Percentiles rank a stretch among this genome's conserved stretches.
Evolutionary conservation across 768 basidiomycete genomes (phyloP).

Genomic region (Dendrothele bispora): DNA sequence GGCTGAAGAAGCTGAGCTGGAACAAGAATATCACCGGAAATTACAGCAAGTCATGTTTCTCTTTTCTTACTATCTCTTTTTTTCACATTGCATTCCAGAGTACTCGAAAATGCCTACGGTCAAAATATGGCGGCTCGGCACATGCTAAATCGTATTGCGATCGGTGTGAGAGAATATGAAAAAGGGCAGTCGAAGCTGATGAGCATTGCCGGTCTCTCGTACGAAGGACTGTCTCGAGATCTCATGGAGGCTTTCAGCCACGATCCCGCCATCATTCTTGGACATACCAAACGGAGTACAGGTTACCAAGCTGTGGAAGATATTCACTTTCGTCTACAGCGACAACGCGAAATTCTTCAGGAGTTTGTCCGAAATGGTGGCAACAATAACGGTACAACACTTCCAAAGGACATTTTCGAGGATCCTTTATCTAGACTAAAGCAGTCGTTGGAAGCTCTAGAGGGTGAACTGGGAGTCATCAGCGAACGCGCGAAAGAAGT

Average conservation of each 20-base stretch:
- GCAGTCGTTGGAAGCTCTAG: slow-evolving; percentile 49
- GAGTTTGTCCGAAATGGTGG: slow-evolving; percentile 39
- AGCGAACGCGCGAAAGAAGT: slow-evolving; percentile 48
- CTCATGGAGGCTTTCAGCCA: slow-evolving; percentile 74
- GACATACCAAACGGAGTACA: slow-evolving; percentile 55
- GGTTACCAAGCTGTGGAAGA: slow-evolving; percentile 80
- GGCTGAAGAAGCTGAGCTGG: slow-evolving; percentile 47
- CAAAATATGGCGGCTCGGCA: slow-evolving; percentile 72
- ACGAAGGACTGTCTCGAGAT: slow-evolving; percentile 57
- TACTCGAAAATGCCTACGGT: slow-evolving; percentile 55
- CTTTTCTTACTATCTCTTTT: slow-evolving; percentile 5
- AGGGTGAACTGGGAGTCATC: slow-evolving; percentile 45
- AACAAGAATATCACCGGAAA: slow-evolving; percentile 60
- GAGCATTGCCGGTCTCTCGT: slow-evolving; percentile 41
- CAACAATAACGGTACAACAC: neutral
- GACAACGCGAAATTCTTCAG: slow-evolving; percentile 56
- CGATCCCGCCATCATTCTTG: slow-evolving; percentile 76
- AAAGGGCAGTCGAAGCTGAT: slow-evolving; percentile 50
- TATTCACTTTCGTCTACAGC: slow-evolving; percentile 59
- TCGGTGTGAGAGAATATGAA: slow-evolving; percentile 66
- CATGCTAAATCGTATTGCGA: slow-evolving; percentile 64
- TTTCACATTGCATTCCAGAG: slow-evolving; percentile 35
- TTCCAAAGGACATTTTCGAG: slow-evolving; percentile 46
- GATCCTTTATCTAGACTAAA: slow-evolving; percentile 53
- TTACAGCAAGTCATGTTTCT: slow-evolving; percentile 41